These are phyloP conservation scores for Anisodus tanguticus DNA, from an alignment of 257 asterid genomes.

Conservation along the genomic window DNA sequence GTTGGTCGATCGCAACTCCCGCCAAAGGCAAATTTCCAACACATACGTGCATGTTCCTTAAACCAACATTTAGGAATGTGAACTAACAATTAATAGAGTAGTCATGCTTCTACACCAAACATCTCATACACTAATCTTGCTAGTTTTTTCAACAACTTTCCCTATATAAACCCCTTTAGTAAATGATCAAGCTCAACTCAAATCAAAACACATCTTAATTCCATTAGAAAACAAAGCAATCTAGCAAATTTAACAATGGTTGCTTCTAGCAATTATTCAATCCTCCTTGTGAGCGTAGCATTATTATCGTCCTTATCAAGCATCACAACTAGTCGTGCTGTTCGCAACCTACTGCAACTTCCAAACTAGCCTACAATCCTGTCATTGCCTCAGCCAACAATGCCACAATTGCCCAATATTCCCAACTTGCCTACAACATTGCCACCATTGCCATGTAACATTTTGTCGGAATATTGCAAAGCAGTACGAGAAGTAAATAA, in stretches of 20 bases:
- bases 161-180: not conserved
- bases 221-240: not conserved
- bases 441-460: not conserved
- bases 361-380: constrained; percentile 17
- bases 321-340: not conserved
- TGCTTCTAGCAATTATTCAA: not conserved
- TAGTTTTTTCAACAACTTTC: not conserved
- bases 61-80: not conserved
- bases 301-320: not conserved
- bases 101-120: not conserved
- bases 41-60: not conserved
- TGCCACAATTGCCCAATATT: not conserved
- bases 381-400: not conserved
- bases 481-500: too few species aligned
- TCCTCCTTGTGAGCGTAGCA: not conserved
- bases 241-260: not conserved
- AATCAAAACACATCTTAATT: not conserved
- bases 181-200: too few species aligned
- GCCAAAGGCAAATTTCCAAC: too few species aligned
- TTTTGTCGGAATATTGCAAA: too few species aligned
- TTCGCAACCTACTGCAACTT: not conserved
- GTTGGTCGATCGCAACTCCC: too few species aligned
- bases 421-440: constrained; percentile 15
- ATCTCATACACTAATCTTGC: not conserved
- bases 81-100: not conserved